phyloP scores from a whole-genome alignment of 148 eudicot genomes.

The Vaccinium myrtillus region DNA sequence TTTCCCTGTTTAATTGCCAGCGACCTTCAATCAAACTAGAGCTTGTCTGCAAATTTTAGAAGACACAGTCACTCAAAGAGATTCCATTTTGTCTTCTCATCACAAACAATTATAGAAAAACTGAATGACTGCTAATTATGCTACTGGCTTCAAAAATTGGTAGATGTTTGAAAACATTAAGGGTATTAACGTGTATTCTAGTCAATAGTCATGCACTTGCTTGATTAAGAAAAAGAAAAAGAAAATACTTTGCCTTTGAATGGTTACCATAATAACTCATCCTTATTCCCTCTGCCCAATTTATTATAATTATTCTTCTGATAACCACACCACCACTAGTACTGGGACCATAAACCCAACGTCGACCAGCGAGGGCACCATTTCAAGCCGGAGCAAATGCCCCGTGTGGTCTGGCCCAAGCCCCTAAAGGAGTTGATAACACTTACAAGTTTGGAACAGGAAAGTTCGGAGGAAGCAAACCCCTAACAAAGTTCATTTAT shows the following conservation, averaged over 20 bases:
- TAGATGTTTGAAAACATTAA: neutral
- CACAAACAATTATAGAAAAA: neutral
- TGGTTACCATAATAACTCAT: neutral
- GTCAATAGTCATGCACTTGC: neutral
- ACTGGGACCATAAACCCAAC: too few relatives aligned
- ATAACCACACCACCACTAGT: too few relatives aligned
- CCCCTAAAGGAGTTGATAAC: too few relatives aligned
- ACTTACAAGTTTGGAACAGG: too few relatives aligned
- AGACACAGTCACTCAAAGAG: neutral
- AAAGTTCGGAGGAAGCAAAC: too few relatives aligned
- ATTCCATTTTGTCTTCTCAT: neutral
- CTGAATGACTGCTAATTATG: neutral
- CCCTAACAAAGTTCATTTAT: too few relatives aligned
- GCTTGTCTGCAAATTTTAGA: constrained; percentile 51
- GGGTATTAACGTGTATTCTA: neutral
- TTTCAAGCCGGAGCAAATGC: too few relatives aligned
- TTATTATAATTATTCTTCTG: too few relatives aligned
- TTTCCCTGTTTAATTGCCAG: constrained; percentile 84
- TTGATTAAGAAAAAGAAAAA: neutral
- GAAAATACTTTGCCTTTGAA: neutral
- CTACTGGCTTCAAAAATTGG: neutral
- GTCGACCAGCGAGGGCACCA: too few relatives aligned
- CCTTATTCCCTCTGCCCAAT: neutral
- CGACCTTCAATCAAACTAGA: constrained; percentile 92
- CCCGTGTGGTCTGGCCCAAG: too few relatives aligned